Conservation (phyloP, 106 monocot genomes). For the Alisma plantagoaquatica region DNA sequence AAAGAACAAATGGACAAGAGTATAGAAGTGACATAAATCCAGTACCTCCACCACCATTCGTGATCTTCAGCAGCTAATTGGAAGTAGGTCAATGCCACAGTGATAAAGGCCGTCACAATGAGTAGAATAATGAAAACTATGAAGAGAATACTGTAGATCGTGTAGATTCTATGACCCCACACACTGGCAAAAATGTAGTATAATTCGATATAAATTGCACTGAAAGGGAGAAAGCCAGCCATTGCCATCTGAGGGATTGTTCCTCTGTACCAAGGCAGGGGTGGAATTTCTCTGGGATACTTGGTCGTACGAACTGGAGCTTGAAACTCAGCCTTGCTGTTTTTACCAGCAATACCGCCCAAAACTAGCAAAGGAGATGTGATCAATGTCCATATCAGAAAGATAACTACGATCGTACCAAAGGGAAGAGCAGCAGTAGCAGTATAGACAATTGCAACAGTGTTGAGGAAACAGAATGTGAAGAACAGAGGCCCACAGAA, state of each 20-base stretch:
- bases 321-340: constrained; percentile 44
- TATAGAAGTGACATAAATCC: too few relatives aligned
- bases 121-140: constrained; percentile 67
- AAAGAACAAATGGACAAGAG: too few relatives aligned
- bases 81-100: constrained; percentile 63
- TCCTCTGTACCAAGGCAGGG: constrained; percentile 48
- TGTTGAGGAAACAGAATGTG: constrained; percentile 61
- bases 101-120: constrained; percentile 60
- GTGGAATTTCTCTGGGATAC: constrained; percentile 55
- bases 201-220: constrained; percentile 57
- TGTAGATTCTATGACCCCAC: constrained; percentile 70
- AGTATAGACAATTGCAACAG: constrained; percentile 46
- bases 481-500: constrained; percentile 60
- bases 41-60: constrained; percentile 59
- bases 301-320: constrained; percentile 67
- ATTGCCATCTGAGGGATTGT: constrained; percentile 45
- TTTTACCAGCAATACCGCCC: constrained; percentile 66
- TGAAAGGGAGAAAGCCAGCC: constrained; percentile 62
- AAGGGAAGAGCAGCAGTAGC: constrained; percentile 64
- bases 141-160: constrained; percentile 56
- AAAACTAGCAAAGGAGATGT: constrained; percentile 54
- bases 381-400: constrained; percentile 50
- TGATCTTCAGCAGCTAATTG: constrained; percentile 53
- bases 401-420: constrained; percentile 51
- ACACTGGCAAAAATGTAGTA: constrained; percentile 73